phyloP scores from a whole-genome alignment of 257 asterid species.

The Fraxinus quadrangulata region DNA sequence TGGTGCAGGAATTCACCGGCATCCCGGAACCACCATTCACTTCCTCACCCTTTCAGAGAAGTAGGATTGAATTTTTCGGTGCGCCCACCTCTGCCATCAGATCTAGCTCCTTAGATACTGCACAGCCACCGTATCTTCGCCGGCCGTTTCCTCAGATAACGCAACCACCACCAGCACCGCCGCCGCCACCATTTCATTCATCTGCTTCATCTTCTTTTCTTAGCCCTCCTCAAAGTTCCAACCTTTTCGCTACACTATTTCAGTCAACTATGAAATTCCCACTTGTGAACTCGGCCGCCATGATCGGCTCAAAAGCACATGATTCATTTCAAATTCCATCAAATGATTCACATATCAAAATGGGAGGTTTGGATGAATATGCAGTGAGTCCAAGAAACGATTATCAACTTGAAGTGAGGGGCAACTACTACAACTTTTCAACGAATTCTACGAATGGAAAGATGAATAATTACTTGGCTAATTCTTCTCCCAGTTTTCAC shows the following conservation, averaged over 20 bases:
- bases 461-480: conserved; percentile 21
- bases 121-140: conserved; percentile 43
- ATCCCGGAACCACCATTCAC: conserved; percentile 75
- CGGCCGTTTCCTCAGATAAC: conserved; percentile 57
- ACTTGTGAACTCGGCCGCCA: conserved; percentile 8
- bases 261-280: conserved; percentile 22
- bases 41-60: conserved; percentile 40
- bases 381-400: conserved; percentile 19
- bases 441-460: conserved; percentile 26
- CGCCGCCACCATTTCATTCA: conserved; percentile 16
- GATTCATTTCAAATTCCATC: conserved; percentile 29
- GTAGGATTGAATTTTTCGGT: conserved; percentile 53
- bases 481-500: conserved; percentile 30
- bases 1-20: conserved; percentile 95
- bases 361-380: conserved; percentile 30
- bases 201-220: conserved; percentile 10
- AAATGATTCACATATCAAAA: conserved; percentile 27
- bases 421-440: conserved; percentile 15
- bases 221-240: conserved; percentile 37
- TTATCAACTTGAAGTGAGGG: conserved; percentile 24
- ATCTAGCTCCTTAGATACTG: conserved; percentile 32
- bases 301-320: conserved; percentile 28
- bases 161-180: conserved; percentile 37
- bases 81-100: conserved; percentile 32
- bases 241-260: conserved; percentile 22